Conservation (phyloP, 2,329 filamentous ascomycete genomes). For the Colletotrichum tropicicola region DNA sequence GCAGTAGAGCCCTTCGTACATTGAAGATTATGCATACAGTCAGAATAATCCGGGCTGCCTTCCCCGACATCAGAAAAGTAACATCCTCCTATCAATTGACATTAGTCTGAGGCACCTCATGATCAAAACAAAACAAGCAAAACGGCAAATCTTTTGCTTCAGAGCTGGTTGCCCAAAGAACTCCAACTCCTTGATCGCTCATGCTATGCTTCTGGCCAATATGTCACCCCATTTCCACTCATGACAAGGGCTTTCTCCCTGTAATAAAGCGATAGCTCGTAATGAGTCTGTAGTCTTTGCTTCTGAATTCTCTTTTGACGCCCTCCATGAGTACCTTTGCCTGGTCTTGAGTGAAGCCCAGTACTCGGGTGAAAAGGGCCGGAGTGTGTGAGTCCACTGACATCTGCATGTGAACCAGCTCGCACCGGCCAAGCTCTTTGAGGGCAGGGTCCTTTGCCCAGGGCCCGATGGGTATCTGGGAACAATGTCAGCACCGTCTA, state of each 20-base stretch:
- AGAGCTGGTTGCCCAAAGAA: no score
- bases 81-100: no score
- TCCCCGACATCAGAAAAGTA: no score
- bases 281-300: conserved; percentile 42
- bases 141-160: no score
- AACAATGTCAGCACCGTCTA: background rate
- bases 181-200: no score
- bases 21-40: no score
- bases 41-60: no score
- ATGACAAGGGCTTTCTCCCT: conserved; percentile 35
- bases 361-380: conserved; percentile 48
- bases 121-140: no score
- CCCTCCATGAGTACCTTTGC: conserved; percentile 52
- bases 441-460: conserved; percentile 47
- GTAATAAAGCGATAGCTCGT: conserved; percentile 45
- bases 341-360: conserved; percentile 49
- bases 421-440: conserved; percentile 47
- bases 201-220: no score
- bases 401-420: conserved; percentile 52
- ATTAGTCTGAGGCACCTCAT: no score
- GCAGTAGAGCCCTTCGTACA: no score
- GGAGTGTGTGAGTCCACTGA: conserved; percentile 51
- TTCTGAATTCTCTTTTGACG: conserved; percentile 47
- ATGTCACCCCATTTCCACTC: background rate
- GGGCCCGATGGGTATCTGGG: conserved; percentile 47